phyloP scores from a whole-genome alignment of 202 grass and related monocot species.

The Eragrostis tef region DNA sequence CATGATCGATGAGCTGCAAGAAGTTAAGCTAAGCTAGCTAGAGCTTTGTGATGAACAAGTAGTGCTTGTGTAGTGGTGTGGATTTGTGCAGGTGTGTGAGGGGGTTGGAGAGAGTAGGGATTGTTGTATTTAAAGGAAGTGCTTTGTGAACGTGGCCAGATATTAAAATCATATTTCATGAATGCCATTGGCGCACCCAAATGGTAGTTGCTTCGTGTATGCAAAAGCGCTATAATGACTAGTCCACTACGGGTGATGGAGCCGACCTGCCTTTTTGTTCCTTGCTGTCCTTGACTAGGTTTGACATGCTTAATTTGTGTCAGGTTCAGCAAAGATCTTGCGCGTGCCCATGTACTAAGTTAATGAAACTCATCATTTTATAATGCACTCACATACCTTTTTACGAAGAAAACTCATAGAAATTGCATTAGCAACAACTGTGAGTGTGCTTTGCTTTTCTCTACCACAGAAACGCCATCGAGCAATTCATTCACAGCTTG shows the following conservation, averaged over 20 bases:
- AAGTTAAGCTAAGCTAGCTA: background rate
- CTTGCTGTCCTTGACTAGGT: constrained; percentile 37
- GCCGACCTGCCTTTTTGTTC: constrained; percentile 12
- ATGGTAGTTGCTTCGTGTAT: background rate
- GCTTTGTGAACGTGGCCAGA: background rate
- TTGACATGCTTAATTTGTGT: constrained; percentile 23
- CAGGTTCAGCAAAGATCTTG: background rate
- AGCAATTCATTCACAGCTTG: background rate
- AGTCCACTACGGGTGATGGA: constrained; percentile 9
- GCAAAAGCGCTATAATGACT: constrained; percentile 27
- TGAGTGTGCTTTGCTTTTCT: background rate
- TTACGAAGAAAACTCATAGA: background rate
- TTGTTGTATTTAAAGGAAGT: constrained; percentile 51
- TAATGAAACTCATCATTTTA: background rate
- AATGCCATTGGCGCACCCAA: constrained; percentile 34
- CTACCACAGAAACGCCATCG: background rate
- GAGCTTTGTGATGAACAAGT: background rate
- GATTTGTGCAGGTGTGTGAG: background rate
- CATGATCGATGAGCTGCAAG: constrained; percentile 44
- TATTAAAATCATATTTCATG: constrained; percentile 11
- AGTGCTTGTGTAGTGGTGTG: background rate
- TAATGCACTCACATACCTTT: background rate
- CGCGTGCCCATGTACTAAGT: background rate
- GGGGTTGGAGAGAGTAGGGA: constrained; percentile 8
- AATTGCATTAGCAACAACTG: background rate